Percentiles rank a stretch among this genome's conserved stretches.
Evolutionary conservation across 306 rosid species (phyloP).

Genomic region (Rosa multiflora): DNA sequence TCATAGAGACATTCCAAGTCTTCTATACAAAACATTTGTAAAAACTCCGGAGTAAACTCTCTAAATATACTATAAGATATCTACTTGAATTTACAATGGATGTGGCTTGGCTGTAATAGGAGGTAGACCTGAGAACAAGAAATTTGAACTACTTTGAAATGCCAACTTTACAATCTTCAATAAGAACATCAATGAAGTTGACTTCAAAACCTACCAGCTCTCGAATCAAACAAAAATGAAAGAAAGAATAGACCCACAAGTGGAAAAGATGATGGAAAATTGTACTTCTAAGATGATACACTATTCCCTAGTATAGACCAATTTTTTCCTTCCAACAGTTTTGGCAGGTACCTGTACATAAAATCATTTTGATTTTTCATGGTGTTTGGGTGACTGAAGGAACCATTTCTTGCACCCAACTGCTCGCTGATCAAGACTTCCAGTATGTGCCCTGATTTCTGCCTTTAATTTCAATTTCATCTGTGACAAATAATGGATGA

Average conservation of each 20-base stretch:
- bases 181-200: neutral
- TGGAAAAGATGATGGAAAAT: conserved; percentile 1
- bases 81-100: conserved; percentile 27
- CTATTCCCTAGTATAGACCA: neutral
- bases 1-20: neutral
- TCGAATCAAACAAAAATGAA: neutral
- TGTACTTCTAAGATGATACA: neutral
- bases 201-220: neutral
- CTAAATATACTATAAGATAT: neutral
- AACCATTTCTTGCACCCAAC: conserved; percentile 8
- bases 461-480: conserved; percentile 21
- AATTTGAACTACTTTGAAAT: conserved; percentile 6
- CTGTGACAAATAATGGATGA: conserved; percentile 30
- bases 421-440: neutral
- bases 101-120: neutral
- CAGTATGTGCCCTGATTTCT: conserved; percentile 3
- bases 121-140: conserved; percentile 2
- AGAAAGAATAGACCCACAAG: neutral
- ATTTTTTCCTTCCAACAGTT: neutral
- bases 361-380: conserved; percentile 21
- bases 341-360: conserved; percentile 16
- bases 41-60: neutral
- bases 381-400: conserved; percentile 18
- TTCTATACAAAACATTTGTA: neutral
- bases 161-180: conserved; percentile 17